Evolutionary conservation across 768 basidiomycete genomes (phyloP), one percentile per base, ranked within the genome.

Genomic region (Trametes cinnabarina): DNA sequence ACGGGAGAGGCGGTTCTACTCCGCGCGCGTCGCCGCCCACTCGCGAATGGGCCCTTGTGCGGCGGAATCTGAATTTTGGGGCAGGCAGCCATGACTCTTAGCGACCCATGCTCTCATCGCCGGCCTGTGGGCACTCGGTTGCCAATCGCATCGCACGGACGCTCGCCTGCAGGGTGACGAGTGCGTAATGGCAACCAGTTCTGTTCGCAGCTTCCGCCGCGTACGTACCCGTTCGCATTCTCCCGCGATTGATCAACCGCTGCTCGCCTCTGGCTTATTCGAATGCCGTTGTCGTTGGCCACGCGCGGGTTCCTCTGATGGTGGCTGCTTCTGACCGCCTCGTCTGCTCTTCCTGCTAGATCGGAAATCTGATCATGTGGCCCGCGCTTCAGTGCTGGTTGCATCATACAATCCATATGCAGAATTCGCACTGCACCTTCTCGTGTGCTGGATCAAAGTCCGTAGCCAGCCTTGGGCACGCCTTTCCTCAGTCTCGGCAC

Each of bases 221-320:
- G 30, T 40, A 46, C 50, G 50, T 51, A 58, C 43, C 11, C 41
- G n/a, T 23, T 25, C 12, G 20, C 26, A 39, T 58, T 58, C 57
- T 58, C 57, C 57, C 57, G 57, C 57, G 57, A 58, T 41, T 40
- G 43, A 22, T 40, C 50, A 58, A 42, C 34, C 42, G 12, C n/a
- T 20, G 5, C 26, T 19, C 48, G 47, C 48, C 32, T 42, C n/a
- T 28, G 32, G 22, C 7, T 23, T 20, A 26, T 19, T 41, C 23
- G 34, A 43, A 44, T 12, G 14, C 51, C 41, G 42, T 25, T 15
- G 10, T 15, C 26, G 17, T n/a, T 39, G 37, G 4, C 10, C 37
- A 39, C 5, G 37, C 37, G 37, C n/a, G 37, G 37, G 37, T 39
- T 39, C 5, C 37, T 14, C 17, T 39, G 14, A 39, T 39, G 11